Conservation (phyloP, 202 grass and related monocot species). For the Musa balbisiana region DNA sequence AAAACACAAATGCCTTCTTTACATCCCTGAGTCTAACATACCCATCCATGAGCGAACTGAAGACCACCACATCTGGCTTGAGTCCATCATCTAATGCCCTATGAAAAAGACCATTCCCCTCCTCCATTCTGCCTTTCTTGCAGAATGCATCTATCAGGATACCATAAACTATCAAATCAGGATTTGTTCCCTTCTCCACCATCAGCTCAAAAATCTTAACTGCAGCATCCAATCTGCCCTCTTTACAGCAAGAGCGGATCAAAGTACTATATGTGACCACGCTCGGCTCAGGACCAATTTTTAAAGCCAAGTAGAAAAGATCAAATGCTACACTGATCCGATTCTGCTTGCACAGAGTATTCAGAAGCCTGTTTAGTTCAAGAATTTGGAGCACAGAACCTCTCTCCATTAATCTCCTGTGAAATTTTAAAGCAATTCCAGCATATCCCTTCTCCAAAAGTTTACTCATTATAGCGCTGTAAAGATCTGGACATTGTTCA, state of each 20-base stretch:
- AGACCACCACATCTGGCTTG: not conserved
- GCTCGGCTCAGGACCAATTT: constrained; percentile 6
- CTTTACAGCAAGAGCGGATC: constrained; percentile 12
- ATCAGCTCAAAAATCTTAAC: constrained; percentile 11
- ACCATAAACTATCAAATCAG: constrained; percentile 19
- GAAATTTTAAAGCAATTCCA: not conserved
- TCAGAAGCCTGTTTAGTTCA: constrained; percentile 3
- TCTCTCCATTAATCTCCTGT: constrained; percentile 1
- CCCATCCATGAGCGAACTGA: not conserved
- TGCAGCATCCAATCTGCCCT: not conserved
- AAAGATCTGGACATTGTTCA: not conserved
- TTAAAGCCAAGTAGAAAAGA: constrained; percentile 8
- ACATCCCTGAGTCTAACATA: constrained; percentile 5
- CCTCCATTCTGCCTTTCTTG: constrained; percentile 12
- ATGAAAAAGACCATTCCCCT: not conserved
- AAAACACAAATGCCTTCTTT: constrained; percentile 4
- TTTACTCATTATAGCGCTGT: not conserved
- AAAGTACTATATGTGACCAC: constrained; percentile 17
- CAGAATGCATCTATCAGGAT: constrained; percentile 17
- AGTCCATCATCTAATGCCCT: not conserved
- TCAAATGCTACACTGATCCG: not conserved
- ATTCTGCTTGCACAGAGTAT: not conserved
- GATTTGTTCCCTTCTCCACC: constrained; percentile 2
- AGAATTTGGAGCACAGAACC: not conserved
- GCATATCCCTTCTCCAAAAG: not conserved